phyloP scores from a whole-genome alignment of 306 rosid species.

The Quercus robur region DNA sequence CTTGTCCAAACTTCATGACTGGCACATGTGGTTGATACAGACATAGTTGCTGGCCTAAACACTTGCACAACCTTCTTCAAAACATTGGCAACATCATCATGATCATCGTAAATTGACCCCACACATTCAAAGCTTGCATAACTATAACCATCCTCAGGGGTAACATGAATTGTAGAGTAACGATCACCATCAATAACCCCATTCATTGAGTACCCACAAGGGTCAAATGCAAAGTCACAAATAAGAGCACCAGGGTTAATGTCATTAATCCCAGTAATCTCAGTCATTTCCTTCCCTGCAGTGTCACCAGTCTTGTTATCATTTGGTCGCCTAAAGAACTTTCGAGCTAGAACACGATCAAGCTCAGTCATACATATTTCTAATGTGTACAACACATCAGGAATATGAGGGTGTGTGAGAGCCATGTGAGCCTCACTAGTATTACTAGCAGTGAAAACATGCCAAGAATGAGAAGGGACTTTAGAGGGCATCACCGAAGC shows the following conservation, averaged over 20 bases:
- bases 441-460: slow-evolving; percentile 68
- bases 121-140: slow-evolving; percentile 90
- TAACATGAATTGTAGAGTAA: slow-evolving; percentile 91
- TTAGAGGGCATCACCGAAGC: slow-evolving; percentile 85
- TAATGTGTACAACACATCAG: slow-evolving; percentile 49
- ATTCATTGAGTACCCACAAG: slow-evolving; percentile 96
- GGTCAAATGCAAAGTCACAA: slow-evolving; percentile 87
- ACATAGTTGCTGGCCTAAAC: slow-evolving; percentile 93
- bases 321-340: slow-evolving; percentile 52
- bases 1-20: slow-evolving; percentile 55
- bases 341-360: slow-evolving; percentile 60
- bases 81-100: slow-evolving; percentile 39
- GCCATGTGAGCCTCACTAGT: slow-evolving; percentile 5
- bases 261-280: slow-evolving; percentile 59
- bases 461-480: slow-evolving; percentile 73
- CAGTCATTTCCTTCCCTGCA: slow-evolving; percentile 87
- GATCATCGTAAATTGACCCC: slow-evolving; percentile 48
- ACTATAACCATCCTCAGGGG: slow-evolving; percentile 97
- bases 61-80: slow-evolving; percentile 74
- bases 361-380: slow-evolving; percentile 98
- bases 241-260: slow-evolving; percentile 63
- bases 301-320: slow-evolving; percentile 58
- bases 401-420: background rate
- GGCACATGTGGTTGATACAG: slow-evolving; percentile 57
- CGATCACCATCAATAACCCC: slow-evolving; percentile 64